Percentiles rank a stretch among this genome's conserved stretches.
These are phyloP conservation scores for Fraxinus baroniana DNA, from an alignment of 305 asterid genomes.

Conservation along the genomic window DNA sequence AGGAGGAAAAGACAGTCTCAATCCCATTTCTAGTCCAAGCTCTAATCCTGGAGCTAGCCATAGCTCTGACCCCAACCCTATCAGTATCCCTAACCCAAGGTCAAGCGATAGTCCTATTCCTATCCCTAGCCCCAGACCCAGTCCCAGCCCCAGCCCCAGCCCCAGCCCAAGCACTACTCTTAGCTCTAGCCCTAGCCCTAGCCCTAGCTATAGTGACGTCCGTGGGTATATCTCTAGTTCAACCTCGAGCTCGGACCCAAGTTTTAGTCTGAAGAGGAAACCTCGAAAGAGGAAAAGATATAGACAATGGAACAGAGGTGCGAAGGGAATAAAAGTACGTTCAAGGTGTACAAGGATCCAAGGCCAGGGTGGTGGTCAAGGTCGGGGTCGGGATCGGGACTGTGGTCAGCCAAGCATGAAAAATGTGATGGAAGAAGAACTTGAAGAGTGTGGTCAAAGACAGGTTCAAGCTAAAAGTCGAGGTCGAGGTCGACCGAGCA, in stretches of 20 bases:
- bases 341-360: background rate
- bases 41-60: background rate
- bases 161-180: background rate
- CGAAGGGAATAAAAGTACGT: background rate
- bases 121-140: background rate
- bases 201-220: background rate
- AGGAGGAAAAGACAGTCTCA: background rate
- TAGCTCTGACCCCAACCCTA: background rate
- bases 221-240: background rate
- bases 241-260: background rate
- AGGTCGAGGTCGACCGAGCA: background rate
- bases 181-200: background rate
- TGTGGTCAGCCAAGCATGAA: background rate
- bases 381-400: background rate
- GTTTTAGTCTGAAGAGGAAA: background rate
- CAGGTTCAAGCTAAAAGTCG: background rate
- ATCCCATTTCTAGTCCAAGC: background rate
- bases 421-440: background rate
- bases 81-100: background rate
- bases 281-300: background rate
- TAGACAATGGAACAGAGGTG: background rate
- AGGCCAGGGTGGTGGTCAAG: background rate
- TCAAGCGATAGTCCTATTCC: background rate
- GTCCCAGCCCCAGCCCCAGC: background rate
- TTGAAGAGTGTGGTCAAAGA: background rate